A percentile compares a stretch with the other conserved stretches of the same genome.
These are phyloP conservation scores for Wolfiporia cocos DNA, from an alignment of 1,284 basidiomycete genomes.

Conservation along the genomic window DNA sequence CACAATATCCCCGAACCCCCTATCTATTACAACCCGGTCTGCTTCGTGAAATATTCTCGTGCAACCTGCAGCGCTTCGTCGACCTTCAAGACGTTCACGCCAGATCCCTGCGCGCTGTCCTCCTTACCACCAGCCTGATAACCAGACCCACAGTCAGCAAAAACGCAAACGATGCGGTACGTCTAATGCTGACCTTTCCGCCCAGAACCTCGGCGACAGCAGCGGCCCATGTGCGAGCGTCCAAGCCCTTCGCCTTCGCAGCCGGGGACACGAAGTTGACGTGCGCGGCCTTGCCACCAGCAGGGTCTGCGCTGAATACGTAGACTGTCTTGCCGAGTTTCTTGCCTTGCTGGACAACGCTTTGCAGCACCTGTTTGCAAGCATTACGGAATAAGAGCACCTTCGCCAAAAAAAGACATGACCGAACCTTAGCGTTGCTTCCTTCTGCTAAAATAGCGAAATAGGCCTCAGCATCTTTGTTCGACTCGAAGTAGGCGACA, in stretches of 20 bases:
- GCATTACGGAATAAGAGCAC: neutral
- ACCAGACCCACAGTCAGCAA: conserved; percentile 21
- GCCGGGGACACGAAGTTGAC: conserved; percentile 77
- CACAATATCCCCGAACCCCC: neutral
- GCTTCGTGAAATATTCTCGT: conserved; percentile 30
- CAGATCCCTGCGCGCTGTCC: conserved; percentile 85
- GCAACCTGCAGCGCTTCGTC: conserved; percentile 67
- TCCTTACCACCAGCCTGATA: conserved; percentile 86
- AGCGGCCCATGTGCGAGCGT: conserved; percentile 83
- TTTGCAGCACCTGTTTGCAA: conserved; percentile 58
- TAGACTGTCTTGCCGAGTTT: conserved; percentile 83
- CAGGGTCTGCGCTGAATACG: conserved; percentile 76
- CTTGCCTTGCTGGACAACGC: conserved; percentile 71
- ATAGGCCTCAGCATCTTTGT: conserved; percentile 65
- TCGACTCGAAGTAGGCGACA: conserved; percentile 69
- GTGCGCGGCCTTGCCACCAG: conserved; percentile 78
- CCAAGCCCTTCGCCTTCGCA: conserved; percentile 59
- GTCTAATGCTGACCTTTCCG: conserved; percentile 63
- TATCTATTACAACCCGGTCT: conserved; percentile 10
- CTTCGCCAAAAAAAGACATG: too few relatives aligned
- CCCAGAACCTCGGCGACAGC: conserved; percentile 74
- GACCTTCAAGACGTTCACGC: conserved; percentile 59
- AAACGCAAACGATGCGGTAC: neutral
- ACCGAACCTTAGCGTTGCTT: conserved; percentile 73
- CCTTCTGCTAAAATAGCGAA: conserved; percentile 68